phyloP scores from a whole-genome alignment of 2,329 filamentous ascomycete genomes.

The Byssothecium circinans region DNA sequence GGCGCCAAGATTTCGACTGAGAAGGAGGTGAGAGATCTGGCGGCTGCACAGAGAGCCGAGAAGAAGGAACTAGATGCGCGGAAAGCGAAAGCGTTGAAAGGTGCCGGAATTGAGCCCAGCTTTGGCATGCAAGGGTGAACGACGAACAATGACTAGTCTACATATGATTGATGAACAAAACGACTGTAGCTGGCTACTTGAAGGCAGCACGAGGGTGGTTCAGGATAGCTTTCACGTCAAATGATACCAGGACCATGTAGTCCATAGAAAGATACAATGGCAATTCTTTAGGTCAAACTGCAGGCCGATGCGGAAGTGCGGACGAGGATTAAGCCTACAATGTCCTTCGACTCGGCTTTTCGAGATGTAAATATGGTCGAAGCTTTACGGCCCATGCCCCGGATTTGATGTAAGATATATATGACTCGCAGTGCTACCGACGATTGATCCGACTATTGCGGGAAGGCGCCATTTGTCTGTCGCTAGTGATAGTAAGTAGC shows the following conservation, averaged over 20 bases:
- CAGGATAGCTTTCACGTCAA: constrained; percentile 17
- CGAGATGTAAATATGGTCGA: too few relatives aligned
- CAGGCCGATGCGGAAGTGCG: too few relatives aligned
- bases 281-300: not conserved
- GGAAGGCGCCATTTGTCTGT: not conserved
- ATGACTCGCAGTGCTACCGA: too few relatives aligned
- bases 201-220: constrained; percentile 8
- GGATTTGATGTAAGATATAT: too few relatives aligned
- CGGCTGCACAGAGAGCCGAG: constrained; percentile 71
- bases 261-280: constrained; percentile 10
- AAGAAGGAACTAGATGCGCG: constrained; percentile 58
- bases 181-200: not conserved
- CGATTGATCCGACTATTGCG: not conserved
- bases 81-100: constrained; percentile 66
- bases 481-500: not conserved
- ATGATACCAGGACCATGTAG: constrained; percentile 20
- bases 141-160: not conserved
- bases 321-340: too few relatives aligned
- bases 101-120: constrained; percentile 60
- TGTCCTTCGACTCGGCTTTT: too few relatives aligned
- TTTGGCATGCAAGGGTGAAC: constrained; percentile 76
- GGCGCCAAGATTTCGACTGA: constrained; percentile 69
- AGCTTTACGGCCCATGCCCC: too few relatives aligned
- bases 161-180: constrained; percentile 5
- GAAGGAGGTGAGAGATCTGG: constrained; percentile 71